These are phyloP conservation scores for Lineolata rhizophorae DNA, from an alignment of 495 filamentous ascomycete species.

Conservation along the genomic window DNA sequence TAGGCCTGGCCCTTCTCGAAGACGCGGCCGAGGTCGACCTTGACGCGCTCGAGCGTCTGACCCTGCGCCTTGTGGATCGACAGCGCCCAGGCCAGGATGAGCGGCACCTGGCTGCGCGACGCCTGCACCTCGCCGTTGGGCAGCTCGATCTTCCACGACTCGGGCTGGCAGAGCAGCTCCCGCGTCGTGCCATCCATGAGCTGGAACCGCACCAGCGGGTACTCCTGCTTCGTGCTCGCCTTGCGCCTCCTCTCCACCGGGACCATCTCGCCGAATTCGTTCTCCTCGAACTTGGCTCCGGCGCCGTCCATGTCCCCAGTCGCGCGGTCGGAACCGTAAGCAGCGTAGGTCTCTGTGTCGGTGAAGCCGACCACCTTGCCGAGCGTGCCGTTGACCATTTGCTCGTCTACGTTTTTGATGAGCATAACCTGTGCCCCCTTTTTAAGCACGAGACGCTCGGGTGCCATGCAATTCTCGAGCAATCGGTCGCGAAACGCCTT, in stretches of 20 bases:
- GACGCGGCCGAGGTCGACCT: constrained; percentile 74
- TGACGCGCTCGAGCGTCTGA: constrained; percentile 84
- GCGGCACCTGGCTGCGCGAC: constrained; percentile 49
- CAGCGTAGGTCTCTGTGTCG: constrained; percentile 56
- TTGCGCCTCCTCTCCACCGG: constrained; percentile 10
- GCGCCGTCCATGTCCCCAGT: not conserved
- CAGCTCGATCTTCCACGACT: constrained; percentile 89
- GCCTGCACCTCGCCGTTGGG: constrained; percentile 91
- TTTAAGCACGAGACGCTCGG: constrained; percentile 53
- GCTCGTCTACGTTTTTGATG: constrained; percentile 97
- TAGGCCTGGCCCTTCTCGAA: constrained; percentile 93
- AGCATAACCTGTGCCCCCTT: constrained; percentile 93
- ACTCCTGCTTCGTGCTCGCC: constrained; percentile 23
- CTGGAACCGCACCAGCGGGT: constrained; percentile 64
- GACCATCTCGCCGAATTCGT: constrained; percentile 18
- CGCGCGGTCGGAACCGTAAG: constrained; percentile 18
- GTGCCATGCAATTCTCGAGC: constrained; percentile 81
- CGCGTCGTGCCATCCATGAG: constrained; percentile 57
- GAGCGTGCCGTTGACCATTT: constrained; percentile 80
- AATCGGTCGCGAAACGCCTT: constrained; percentile 46
- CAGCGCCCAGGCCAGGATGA: constrained; percentile 91
- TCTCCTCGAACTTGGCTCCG: constrained; percentile 24
- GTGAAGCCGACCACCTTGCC: constrained; percentile 74
- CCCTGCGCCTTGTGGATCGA: constrained; percentile 98
- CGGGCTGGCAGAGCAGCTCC: constrained; percentile 60